A percentile compares a stretch with the other conserved stretches of the same genome.
Evolutionary conservation across 1,139 yeast species (phyloP).

Genomic region (Geotrichum armillariae): DNA sequence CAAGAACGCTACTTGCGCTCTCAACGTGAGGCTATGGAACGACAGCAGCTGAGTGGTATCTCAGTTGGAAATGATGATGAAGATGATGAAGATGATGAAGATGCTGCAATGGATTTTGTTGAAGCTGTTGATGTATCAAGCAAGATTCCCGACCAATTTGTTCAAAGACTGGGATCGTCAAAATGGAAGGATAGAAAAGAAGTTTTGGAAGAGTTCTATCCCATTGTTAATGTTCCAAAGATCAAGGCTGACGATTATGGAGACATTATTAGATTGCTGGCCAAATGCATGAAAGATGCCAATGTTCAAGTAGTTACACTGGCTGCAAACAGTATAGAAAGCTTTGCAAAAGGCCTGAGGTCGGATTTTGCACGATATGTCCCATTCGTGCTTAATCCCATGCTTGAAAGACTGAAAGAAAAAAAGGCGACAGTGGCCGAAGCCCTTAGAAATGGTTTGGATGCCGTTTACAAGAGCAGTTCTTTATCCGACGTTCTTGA

Average conservation of each 20-base stretch:
- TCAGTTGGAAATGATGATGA: slow-evolving; percentile 30
- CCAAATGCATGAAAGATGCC: slow-evolving; percentile 84
- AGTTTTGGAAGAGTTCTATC: slow-evolving; percentile 67
- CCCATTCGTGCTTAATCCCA: slow-evolving; percentile 54
- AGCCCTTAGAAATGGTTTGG: slow-evolving; percentile 64
- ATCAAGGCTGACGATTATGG: slow-evolving; percentile 63
- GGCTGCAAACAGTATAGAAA: slow-evolving; percentile 69
- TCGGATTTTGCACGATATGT: slow-evolving; percentile 56
- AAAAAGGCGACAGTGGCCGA: slow-evolving; percentile 78
- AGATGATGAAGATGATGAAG: slow-evolving; percentile 30
- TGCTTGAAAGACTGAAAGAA: slow-evolving; percentile 84
- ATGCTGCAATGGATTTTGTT: slow-evolving; percentile 55
- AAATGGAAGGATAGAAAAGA: slow-evolving; percentile 95
- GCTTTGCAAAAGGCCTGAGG: slow-evolving; percentile 68
- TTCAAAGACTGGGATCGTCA: slow-evolving; percentile 54
- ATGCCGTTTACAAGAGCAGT: slow-evolving; percentile 53
- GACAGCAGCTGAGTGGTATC: slow-evolving; percentile 30
- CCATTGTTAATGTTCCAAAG: slow-evolving; percentile 50
- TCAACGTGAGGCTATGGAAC: slow-evolving; percentile 46
- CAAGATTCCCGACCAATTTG: slow-evolving; percentile 65
- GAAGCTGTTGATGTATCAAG: slow-evolving; percentile 62
- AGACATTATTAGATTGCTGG: slow-evolving; percentile 57
- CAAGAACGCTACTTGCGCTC: slow-evolving; percentile 59
- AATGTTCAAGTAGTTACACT: slow-evolving; percentile 83
- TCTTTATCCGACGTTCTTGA: slow-evolving; percentile 58